Conservation (phyloP, 2,329 filamentous ascomycete genomes). For the Xylaria multiplex region DNA sequence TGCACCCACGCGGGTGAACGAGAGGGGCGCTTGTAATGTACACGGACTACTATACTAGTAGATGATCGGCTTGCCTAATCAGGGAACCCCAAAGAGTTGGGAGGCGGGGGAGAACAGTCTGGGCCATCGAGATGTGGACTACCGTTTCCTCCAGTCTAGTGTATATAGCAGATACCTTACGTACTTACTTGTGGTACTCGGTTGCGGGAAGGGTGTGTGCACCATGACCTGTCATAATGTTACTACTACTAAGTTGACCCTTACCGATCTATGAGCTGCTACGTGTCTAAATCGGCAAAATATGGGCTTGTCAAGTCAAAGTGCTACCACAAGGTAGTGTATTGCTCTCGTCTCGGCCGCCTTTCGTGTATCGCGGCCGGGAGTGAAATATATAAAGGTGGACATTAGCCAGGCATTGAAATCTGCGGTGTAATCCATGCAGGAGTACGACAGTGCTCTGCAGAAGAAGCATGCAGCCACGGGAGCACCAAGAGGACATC, state of each 20-base stretch:
- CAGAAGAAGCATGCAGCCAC: constrained; percentile 22
- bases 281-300: constrained; percentile 17
- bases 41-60: background rate
- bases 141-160: background rate
- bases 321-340: background rate
- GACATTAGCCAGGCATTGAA: constrained; percentile 12
- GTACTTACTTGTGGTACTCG: too few relatives aligned
- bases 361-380: constrained; percentile 28
- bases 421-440: constrained; percentile 13
- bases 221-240: constrained; percentile 18
- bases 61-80: constrained; percentile 41
- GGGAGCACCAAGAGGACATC: background rate
- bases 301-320: constrained; percentile 4
- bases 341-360: constrained; percentile 1
- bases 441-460: constrained; percentile 17
- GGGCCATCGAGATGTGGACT: constrained; percentile 24
- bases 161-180: too few relatives aligned
- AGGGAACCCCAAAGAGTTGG: constrained; percentile 35
- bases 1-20: constrained; percentile 28
- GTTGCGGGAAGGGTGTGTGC: background rate
- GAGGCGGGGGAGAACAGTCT: constrained; percentile 33
- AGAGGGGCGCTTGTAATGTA: constrained; percentile 12
- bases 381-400: background rate
- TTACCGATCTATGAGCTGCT: constrained; percentile 15
- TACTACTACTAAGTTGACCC: background rate